Percentiles rank a stretch among this genome's conserved stretches.
These are phyloP conservation scores for Sutorius eximius DNA, from an alignment of 1,284 basidiomycete genomes.

Conservation along the genomic window DNA sequence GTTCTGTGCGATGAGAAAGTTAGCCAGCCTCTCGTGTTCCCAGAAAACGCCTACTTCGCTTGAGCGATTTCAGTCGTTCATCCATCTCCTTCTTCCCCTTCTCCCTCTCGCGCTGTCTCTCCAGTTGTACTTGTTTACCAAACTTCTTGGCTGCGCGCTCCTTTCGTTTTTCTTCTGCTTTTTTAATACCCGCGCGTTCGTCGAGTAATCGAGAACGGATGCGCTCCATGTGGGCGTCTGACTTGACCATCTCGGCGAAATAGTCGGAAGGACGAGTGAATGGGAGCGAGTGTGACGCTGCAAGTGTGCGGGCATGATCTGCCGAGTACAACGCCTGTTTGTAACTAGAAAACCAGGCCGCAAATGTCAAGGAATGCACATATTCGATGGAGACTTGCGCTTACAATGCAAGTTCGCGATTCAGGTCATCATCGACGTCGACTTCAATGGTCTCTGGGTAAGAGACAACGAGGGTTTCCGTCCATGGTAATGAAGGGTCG, in stretches of 20 bases:
- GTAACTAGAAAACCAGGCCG: slow-evolving; percentile 60
- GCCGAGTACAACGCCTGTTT: slow-evolving; percentile 91
- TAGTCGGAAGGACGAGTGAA: slow-evolving; percentile 95
- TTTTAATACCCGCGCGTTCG: slow-evolving; percentile 88
- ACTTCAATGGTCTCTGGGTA: slow-evolving; percentile 77
- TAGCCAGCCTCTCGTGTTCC: not conserved
- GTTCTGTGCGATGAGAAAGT: slow-evolving; percentile 48
- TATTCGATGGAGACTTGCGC: slow-evolving; percentile 30
- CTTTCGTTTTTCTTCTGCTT: slow-evolving; percentile 87
- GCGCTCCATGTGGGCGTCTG: slow-evolving; percentile 96
- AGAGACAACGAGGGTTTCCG: slow-evolving; percentile 77
- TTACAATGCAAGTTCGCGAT: slow-evolving; percentile 92
- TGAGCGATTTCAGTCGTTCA: slow-evolving; percentile 79
- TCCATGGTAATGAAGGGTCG: slow-evolving; percentile 77
- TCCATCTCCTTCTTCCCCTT: slow-evolving; percentile 79
- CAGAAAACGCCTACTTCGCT: slow-evolving; percentile 63
- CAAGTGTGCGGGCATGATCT: slow-evolving; percentile 71
- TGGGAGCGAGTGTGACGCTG: slow-evolving; percentile 72
- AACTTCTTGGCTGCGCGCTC: slow-evolving; percentile 97
- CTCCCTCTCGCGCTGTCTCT: slow-evolving; percentile 81
- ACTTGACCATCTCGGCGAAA: slow-evolving; percentile 99
- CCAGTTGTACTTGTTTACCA: slow-evolving; percentile 93
- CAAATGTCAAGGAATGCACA: not conserved
- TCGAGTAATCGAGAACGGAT: slow-evolving; percentile 91
- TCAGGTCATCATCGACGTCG: slow-evolving; percentile 86